Base-by-base conservation (phyloP, 805 yeast species). In the Kluyveromyces lactis region DNA sequence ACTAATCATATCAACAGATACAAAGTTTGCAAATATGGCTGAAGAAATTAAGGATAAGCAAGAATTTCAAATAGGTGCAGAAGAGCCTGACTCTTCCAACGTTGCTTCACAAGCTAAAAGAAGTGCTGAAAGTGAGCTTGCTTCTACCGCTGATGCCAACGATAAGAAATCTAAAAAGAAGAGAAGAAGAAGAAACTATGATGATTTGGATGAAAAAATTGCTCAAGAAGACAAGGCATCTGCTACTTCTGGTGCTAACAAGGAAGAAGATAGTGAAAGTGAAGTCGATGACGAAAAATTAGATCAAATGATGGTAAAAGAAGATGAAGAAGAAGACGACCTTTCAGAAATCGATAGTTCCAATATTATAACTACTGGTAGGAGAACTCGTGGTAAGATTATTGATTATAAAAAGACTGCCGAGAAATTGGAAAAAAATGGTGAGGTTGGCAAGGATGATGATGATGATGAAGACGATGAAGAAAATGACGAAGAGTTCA, bases 301-400 rank as follows among this genome's bases (percentile, higher is more conserved):
- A 34, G 68, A 72, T 30, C 64, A 70, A 38, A 38, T 62, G 30
- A 59, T 60, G 41, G 72, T 63, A 23, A 75, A 67, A 24, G 79
- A 71, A 26, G 86, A 75, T 16, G 85, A 77, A 12, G 87, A 77
- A 18, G 92, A 83, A 26, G 95, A 84, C 51, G 90, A 82, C 51
- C 67, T 86, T 47, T 71, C 72, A 26, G 95, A 82, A 62, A 84
- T 87, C 49, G 95, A 85, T 55, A 69, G 81, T 29, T 67, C 86
- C 29, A 89, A 87, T 63, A 86, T 87, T 57, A 86, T 86, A 48
- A 71, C 81, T n/a, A 65, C 76, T 13, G 92, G 94, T 11, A 73
- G 95, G 63, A 83, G 96, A 68, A 87, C 96, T 6, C 75, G 97
- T 50, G 95, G 96, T 12, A 82, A 79, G 55, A 82, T 81, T 15